Evolutionary conservation across 495 filamentous ascomycete genomes (phyloP).

Genomic region (Antarctomyces pellizariae): DNA sequence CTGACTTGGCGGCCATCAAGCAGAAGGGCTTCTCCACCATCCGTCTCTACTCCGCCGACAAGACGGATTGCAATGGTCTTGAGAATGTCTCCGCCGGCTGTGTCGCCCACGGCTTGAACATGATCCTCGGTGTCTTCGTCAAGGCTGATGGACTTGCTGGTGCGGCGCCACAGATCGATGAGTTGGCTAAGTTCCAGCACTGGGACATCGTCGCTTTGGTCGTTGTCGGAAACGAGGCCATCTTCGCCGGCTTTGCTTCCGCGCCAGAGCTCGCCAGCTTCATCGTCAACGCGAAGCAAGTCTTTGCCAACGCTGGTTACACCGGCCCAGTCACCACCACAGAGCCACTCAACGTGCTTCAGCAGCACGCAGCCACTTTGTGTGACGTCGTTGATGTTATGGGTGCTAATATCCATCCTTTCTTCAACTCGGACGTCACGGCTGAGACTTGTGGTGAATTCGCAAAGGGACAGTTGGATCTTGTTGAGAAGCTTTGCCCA

Average conservation of each 20-base stretch:
- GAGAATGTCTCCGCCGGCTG: conserved; percentile 44
- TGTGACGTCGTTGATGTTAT: conserved; percentile 56
- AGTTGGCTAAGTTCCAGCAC: conserved; percentile 46
- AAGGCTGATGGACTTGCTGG: conserved; percentile 31
- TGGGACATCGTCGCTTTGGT: conserved; percentile 59
- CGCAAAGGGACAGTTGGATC: conserved; percentile 36
- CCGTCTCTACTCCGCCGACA: conserved; percentile 79
- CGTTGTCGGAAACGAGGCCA: conserved; percentile 74
- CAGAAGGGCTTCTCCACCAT: conserved; percentile 52
- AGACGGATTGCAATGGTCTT: conserved; percentile 74
- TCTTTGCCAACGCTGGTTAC: conserved; percentile 39
- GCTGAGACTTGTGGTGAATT: conserved; percentile 50
- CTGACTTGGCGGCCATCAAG: conserved; percentile 46
- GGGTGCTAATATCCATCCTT: conserved; percentile 74
- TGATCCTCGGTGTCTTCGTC: conserved; percentile 79
- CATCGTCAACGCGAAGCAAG: conserved; percentile 29
- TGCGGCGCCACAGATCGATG: conserved; percentile 38
- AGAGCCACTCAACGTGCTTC: conserved; percentile 54
- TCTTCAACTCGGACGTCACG: conserved; percentile 52
- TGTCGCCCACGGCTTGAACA: conserved; percentile 34
- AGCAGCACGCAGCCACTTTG: conserved; percentile 29
- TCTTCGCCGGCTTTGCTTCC: conserved; percentile 43
- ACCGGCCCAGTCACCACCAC: conserved; percentile 57
- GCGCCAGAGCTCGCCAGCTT: conserved; percentile 40
- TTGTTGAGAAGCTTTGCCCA: conserved; percentile 40